Evolutionary conservation across 129 eudicot species (phyloP), one percentile per base, ranked within the genome.

Genomic region (Apium graveolens): DNA sequence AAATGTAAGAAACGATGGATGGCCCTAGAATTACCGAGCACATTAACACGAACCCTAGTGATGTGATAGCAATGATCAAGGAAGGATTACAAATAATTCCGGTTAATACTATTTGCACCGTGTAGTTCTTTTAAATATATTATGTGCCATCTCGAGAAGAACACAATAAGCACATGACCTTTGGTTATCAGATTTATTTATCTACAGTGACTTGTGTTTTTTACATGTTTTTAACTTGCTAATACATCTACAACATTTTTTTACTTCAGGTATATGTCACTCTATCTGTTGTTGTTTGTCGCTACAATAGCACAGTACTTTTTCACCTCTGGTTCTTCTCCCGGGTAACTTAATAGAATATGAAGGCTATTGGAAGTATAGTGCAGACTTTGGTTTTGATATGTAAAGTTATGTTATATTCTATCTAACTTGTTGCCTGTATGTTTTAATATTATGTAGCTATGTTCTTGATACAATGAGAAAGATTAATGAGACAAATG

Each of bases 381-480:
- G 24, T 26, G 18, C 70, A n/a, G 31, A 43, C 42, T 57, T 13
- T 78, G 80, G 38, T 32, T 34, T 29, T 55, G 39, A 43, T 5
- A 18, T 49, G 8, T 78, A 35, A 65, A 53, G 13, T 76, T 42
- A 16, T 16, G 46, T n/a, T 77, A n/a, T 70, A 11, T 44, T 65
- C 29, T 9, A 3, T 78, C 70, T 86, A 68, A 85, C 69, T 68
- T 51, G 81, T 44, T 48, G 35, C 53, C 70, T 42, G 27, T 31
- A 20, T 78, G 46, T 27, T 2, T 48, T 45, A 12, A 73, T 65
- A 37, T 41, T 65, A 37, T 41, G 31, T 85, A 95, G 99, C 77
- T 95, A 88, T 78, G 99, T 95, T 79, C 80, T 92, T 84, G 97
- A 95, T 83, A 94, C 93, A 53, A 93, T 90, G 91, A 92, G 91